Evolutionary conservation across 139 green algal genomes (phyloP), one percentile per base, ranked within the genome.

Genomic region (Chlamydomonas eustigma): DNA sequence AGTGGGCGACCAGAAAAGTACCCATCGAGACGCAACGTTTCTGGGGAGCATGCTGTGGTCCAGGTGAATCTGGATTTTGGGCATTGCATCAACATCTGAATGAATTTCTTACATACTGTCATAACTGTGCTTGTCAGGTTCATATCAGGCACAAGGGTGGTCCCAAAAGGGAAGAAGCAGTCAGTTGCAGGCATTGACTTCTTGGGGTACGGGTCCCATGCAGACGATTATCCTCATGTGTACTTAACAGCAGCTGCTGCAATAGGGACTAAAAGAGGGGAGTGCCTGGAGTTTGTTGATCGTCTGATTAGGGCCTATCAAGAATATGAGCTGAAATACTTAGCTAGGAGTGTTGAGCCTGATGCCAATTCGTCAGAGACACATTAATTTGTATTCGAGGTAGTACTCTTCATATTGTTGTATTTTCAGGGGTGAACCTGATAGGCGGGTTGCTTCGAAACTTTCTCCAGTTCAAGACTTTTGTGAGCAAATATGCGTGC

Each of bases 241-340:
- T 98, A 97, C 81, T 67, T 97, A 52, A 98, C 90, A 1, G 90
- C 90, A 0, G 94, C 94, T 2, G 93, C 92, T 6, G 93, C 94
- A 1, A 39, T 97, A 5, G 94, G 94, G 8, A 90, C 76, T 4
- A 91, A 50, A 8, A 28, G 39, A 18, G 70, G 51, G 0, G 93
- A 98, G 12, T 78, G 95, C 0, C 84, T 95, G 18, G 73, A 86
- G 34, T 95, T 97, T 66, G 63, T 90, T 6, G 36, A 22, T 0
- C 78, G 88, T 31, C 75, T 96, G 64, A 34, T 64, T 24, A 82
- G 69, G 39, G 64, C 37, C n/a, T 74, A 50, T 50, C 66, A 25
- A 22, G 66, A 74, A 35, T 74, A 37, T 70, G n/a, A n/a, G n/a
- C n/a, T n/a, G n/a, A n/a, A n/a, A n/a, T n/a, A n/a, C n/a, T n/a